Evolutionary conservation across 192 early-diverging fungal species (phyloP).

Genomic region (Backusella liffmaniae): DNA sequence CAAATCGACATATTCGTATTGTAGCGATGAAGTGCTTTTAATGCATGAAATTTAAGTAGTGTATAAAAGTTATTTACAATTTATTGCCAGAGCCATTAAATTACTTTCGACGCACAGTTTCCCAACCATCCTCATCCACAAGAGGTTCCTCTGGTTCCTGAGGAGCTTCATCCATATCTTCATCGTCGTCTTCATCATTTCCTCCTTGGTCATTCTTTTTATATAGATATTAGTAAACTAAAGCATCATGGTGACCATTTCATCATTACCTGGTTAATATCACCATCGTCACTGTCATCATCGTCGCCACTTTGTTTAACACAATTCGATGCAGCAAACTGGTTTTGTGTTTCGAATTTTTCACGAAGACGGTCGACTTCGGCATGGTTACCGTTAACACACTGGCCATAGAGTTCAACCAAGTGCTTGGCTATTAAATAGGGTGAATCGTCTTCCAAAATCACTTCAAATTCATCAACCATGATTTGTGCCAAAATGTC

Average conservation of each 20-base stretch:
- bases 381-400: constrained; percentile 43
- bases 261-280: constrained; percentile 1
- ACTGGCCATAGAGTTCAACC: constrained; percentile 42
- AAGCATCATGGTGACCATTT: no score
- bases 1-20: no score
- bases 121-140: constrained; percentile 22
- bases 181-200: constrained; percentile 2
- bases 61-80: constrained; percentile 1
- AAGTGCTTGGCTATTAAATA: constrained; percentile 50
- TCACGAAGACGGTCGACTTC: constrained; percentile 28
- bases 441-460: constrained; percentile 57
- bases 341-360: constrained; percentile 15
- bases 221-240: neutral
- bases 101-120: constrained; percentile 19
- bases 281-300: constrained; percentile 36
- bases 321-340: constrained; percentile 17
- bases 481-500: constrained; percentile 54
- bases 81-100: neutral
- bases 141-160: neutral
- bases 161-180: constrained; percentile 19
- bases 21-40: no score
- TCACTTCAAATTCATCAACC: constrained; percentile 54
- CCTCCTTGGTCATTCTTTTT: neutral
- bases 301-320: constrained; percentile 27
- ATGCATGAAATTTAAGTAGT: neutral